Conservation (phyloP, 768 basidiomycete species). For the Kwoniella heveanensis region DNA sequence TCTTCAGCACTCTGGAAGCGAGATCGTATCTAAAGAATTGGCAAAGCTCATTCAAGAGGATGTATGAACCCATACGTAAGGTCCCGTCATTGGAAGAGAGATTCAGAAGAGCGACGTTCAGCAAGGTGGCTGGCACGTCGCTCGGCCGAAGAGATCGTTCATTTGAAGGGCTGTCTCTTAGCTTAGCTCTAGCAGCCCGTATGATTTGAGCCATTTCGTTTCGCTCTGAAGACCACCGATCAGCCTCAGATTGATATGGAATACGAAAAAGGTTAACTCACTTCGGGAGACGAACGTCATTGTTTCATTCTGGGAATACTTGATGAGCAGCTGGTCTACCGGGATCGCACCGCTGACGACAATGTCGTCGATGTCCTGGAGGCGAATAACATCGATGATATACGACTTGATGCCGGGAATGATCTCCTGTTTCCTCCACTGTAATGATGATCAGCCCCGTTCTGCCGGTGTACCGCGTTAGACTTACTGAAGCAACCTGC, state of each 20-base stretch:
- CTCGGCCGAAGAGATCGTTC: conserved; percentile 76
- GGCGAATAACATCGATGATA: conserved; percentile 77
- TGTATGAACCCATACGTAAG: conserved; percentile 75
- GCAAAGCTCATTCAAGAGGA: conserved; percentile 62
- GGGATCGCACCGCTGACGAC: conserved; percentile 69
- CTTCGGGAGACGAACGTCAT: conserved; percentile 41
- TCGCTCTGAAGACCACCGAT: conserved; percentile 58
- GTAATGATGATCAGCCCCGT: conserved; percentile 43
- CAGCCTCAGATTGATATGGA: neutral
- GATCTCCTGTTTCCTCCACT: conserved; percentile 67
- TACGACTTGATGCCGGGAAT: conserved; percentile 70
- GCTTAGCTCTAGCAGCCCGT: conserved; percentile 34
- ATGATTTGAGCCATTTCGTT: conserved; percentile 58
- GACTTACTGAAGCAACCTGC: conserved; percentile 48
- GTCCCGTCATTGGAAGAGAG: conserved; percentile 73
- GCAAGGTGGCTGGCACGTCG: conserved; percentile 75
- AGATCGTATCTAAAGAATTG: conserved; percentile 47
- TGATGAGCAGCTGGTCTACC: conserved; percentile 40
- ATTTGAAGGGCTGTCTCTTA: conserved; percentile 26
- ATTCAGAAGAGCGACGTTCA: conserved; percentile 84
- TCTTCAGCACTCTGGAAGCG: conserved; percentile 12
- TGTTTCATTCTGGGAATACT: conserved; percentile 34
- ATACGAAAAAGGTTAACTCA: conserved; percentile 16
- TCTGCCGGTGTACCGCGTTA: neutral
- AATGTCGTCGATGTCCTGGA: conserved; percentile 81